Conservation (phyloP, 192 early-diverging fungal species). For the Linnemannia zychae region DNA sequence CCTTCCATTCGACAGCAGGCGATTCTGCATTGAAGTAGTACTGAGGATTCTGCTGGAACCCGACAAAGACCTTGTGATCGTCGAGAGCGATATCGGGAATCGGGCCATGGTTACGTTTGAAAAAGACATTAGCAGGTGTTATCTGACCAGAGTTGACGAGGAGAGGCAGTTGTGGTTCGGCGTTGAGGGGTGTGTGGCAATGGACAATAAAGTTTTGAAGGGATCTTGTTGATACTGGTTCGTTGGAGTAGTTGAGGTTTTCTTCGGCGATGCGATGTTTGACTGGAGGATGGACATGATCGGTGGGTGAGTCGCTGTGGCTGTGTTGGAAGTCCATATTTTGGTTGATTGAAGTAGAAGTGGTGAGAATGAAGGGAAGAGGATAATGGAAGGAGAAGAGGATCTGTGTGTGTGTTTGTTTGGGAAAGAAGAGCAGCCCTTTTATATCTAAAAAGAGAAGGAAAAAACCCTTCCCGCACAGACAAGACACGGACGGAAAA, state of each 20-base stretch:
- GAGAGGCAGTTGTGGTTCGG: slow-evolving; percentile 75
- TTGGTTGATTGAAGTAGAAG: background rate
- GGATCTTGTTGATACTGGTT: slow-evolving; percentile 68
- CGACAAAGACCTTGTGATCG: slow-evolving; percentile 70
- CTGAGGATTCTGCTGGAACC: slow-evolving; percentile 34
- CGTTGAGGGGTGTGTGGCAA: slow-evolving; percentile 83
- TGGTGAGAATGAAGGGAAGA: background rate
- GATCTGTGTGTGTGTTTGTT: background rate
- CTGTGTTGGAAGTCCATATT: background rate
- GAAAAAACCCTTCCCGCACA: background rate
- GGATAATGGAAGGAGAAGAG: background rate
- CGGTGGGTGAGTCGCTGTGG: background rate
- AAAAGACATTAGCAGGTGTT: slow-evolving; percentile 83
- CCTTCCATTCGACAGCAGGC: slow-evolving; percentile 7
- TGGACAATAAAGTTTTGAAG: slow-evolving; percentile 71
- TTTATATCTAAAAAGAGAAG: background rate
- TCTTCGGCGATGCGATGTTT: background rate
- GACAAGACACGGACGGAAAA: background rate
- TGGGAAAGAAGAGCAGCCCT: background rate
- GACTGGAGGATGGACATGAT: background rate
- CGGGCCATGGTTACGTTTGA: slow-evolving; percentile 92
- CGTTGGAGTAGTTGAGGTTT: slow-evolving; percentile 12
- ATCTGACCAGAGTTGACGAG: slow-evolving; percentile 73
- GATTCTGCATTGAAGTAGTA: background rate
- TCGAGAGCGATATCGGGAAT: slow-evolving; percentile 78